Base-by-base conservation (phyloP, 352 stramenopile genomes). In the Pythium dissimile region DNA sequence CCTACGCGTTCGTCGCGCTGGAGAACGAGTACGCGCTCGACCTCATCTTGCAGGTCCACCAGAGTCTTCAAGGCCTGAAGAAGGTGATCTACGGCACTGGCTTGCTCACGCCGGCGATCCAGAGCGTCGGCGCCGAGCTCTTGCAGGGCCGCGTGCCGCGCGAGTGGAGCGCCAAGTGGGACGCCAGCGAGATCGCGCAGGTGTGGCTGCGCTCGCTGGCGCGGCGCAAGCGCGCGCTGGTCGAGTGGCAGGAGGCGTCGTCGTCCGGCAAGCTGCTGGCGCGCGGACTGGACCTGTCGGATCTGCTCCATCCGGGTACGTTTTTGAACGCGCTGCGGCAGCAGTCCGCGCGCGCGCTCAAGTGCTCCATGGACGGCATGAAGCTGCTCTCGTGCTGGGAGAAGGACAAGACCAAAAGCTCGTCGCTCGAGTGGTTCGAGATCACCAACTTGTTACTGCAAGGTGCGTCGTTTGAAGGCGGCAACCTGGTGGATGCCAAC, bases 261-360 rank as follows among this genome's bases (percentile, higher is more conserved):
- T 50, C 47, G 0, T 72, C 35, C 11, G 84, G 84, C 8, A 80
- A 79, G 38, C 67, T 98, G 23, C 73, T 98, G 5, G 56, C 77
- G 2, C 73, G 72, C n/a, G 72, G 75, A 0, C 45, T 98, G 12
- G 80, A 97, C 30, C 69, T 98, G 27, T 94, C 84, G 9, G 90
- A 98, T 35, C 45, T 98, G 31, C 86, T 98, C 56, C 84, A 97
- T 41, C 93, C 94, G 2, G 90, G 81, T 16, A 98, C 94, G 16
- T 98, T 98, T 75, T 70, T 98, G 37, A 97, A 98, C 62, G 92
- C 94, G 5, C 52, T 98, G 23, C 71, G 92, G 20, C 94, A 98
- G 57, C 89, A 97, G 57, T 96, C 86, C 26, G 88, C 92, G 18
- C 84, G 92, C 3, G 67, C 73, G 21, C 71, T 93, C 18, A 62